Conservation (phyloP, 306 rosid genomes). For the Cucurbita ficifolia region DNA sequence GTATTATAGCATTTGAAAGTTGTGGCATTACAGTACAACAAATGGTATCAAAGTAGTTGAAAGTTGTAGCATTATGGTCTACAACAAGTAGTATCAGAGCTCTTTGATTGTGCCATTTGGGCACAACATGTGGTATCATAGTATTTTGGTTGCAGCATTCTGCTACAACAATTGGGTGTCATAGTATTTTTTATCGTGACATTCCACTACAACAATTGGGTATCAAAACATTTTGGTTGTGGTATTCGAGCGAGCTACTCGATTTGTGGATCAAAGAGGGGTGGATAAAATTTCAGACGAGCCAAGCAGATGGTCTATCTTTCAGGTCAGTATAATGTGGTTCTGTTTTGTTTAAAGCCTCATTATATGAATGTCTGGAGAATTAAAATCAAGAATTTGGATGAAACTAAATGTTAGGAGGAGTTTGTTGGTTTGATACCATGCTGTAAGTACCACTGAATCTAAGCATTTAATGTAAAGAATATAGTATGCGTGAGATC, state of each 20-base stretch:
- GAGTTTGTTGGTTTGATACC: not conserved
- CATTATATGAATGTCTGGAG: not conserved
- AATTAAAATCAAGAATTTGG: not conserved
- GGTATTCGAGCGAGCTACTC: conserved; percentile 57
- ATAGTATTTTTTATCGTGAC: too few relatives aligned
- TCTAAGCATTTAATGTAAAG: not conserved
- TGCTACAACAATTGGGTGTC: too few relatives aligned
- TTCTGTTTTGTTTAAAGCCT: not conserved
- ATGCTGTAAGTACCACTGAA: not conserved
- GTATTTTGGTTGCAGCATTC: too few relatives aligned
- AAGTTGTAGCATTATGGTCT: too few relatives aligned
- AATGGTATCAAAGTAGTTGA: too few relatives aligned
- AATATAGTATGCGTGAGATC: not conserved
- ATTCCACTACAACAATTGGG: too few relatives aligned
- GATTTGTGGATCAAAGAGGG: conserved; percentile 76
- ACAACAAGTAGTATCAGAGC: too few relatives aligned
- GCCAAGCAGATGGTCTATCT: conserved; percentile 65
- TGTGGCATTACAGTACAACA: too few relatives aligned
- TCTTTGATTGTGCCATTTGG: too few relatives aligned
- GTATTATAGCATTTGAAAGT: too few relatives aligned
- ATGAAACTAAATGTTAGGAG: not conserved
- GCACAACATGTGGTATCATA: too few relatives aligned
- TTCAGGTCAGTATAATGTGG: conserved; percentile 34
- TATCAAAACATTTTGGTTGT: too few relatives aligned
- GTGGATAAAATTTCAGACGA: conserved; percentile 56